Evolutionary conservation across 345 rosid genomes (phyloP), one percentile per base, ranked within the genome.

Genomic region (Eucalyptus dawsonii): DNA sequence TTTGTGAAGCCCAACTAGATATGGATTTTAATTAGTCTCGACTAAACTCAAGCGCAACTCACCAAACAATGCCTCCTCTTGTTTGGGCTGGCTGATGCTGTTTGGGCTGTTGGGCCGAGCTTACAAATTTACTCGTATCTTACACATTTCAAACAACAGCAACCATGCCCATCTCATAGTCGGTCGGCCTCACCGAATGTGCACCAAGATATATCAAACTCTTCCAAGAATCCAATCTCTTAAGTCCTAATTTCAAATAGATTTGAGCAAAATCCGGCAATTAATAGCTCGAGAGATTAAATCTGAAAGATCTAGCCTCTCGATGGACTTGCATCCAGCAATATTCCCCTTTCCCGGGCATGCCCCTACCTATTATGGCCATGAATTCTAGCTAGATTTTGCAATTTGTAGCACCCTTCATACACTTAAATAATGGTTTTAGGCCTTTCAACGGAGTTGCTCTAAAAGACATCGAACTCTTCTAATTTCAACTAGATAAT

Each of bases 171-270:
- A 72, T 72, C 44, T 34, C 81, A 34, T 9, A 15, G 22, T 0
- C 22, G 42, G 42, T 31, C 3, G 13, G 24, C 3, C 80, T 67
- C 31, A 0, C 69, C 1, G 19, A 14, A 3, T 6, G 42, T 31
- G 4, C 42, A 67, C 6, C 3, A 14, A n/a, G 17, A 67, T 4
- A 67, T 8, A 31, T 67, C 80, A 16, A 67, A 67, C 80, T 67
- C 42, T 67, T 67, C 80, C 42, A 31, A 31, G 4, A 31, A 31
- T 67, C 80, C 80, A 16, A 9, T 16, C 80, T 15, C 8, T 16
- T 2, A 31, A 67, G 24, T 67, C 80, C 42, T 67, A 16, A 67
- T 67, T 67, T 67, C 24, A 67, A 67, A 4, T 67, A 31, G 24
- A 31, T 67, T 17, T 67, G 16, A 8, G 40, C 76, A 65, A 14